phyloP scores from a whole-genome alignment of 148 eudicot species.

The Vaccinium myrtillus region DNA sequence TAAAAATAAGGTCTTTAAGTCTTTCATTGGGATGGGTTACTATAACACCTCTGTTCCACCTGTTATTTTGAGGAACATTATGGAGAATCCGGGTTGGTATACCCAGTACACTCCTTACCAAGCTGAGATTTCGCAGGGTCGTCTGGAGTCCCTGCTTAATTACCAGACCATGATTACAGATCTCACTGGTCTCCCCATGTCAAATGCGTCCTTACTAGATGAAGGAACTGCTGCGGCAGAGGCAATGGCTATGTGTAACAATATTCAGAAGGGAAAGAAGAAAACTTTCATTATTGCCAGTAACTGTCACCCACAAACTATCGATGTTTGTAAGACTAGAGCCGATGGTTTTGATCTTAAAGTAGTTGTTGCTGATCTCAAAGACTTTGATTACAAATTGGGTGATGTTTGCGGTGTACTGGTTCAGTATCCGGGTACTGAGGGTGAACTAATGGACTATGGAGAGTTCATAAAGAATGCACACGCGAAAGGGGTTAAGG shows the following conservation, averaged over 20 bases:
- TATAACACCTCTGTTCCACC: slow-evolving; percentile 82
- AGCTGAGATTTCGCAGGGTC: slow-evolving; percentile 93
- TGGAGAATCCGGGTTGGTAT: slow-evolving; percentile 98
- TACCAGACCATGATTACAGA: slow-evolving; percentile 86
- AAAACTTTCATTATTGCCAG: slow-evolving; percentile 84
- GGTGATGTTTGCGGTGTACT: slow-evolving; percentile 92
- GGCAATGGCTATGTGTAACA: slow-evolving; percentile 99
- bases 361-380: slow-evolving; percentile 54
- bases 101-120: slow-evolving; percentile 98
- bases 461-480: slow-evolving; percentile 89
- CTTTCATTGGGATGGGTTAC: slow-evolving; percentile 96
- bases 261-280: slow-evolving; percentile 79
- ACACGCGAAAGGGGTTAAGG: slow-evolving; percentile 84
- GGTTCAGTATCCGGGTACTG: slow-evolving; percentile 97
- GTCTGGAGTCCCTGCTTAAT: slow-evolving; percentile 81
- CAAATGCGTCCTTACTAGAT: slow-evolving; percentile 87
- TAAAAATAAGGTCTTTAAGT: slow-evolving; percentile 78
- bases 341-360: slow-evolving; percentile 91
- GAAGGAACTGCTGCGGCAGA: slow-evolving; percentile 98
- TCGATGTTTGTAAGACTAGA: slow-evolving; percentile 80
- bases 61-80: slow-evolving; percentile 82
- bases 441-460: slow-evolving; percentile 87
- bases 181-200: slow-evolving; percentile 89
- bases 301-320: slow-evolving; percentile 89
- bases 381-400: slow-evolving; percentile 68